Percentiles rank a stretch among this genome's conserved stretches.
Evolutionary conservation across 257 asterid species (phyloP).

Genomic region (Echites panduratus): DNA sequence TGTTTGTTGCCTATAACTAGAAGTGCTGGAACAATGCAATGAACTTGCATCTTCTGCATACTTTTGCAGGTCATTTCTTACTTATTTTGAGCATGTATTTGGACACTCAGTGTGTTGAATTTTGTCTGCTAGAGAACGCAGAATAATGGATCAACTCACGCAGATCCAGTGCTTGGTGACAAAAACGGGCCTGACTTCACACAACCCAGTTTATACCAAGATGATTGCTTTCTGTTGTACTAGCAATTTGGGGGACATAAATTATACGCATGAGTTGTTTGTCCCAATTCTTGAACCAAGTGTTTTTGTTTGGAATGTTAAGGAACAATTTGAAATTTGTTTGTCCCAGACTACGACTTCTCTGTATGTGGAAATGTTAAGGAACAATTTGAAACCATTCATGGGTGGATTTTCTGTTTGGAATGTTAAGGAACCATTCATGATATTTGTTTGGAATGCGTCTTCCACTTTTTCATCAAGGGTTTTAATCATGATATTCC

Average conservation of each 20-base stretch:
- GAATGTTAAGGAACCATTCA: too few species aligned
- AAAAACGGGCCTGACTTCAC: conserved; percentile 10
- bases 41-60: too few species aligned
- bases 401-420: too few species aligned
- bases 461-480: conserved; percentile 31
- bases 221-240: conserved; percentile 17
- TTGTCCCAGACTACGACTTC: conserved; percentile 12
- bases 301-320: conserved; percentile 26
- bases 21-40: too few species aligned
- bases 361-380: conserved; percentile 24
- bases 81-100: too few species aligned
- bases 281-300: conserved; percentile 27
- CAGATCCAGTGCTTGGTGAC: conserved; percentile 16
- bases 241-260: conserved; percentile 14
- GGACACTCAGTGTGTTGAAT: too few species aligned
- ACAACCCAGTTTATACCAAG: conserved; percentile 11
- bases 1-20: too few species aligned
- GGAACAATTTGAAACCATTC: conserved; percentile 17
- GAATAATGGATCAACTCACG: conserved; percentile 20
- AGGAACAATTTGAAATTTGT: too few species aligned
- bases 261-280: conserved; percentile 22
- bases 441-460: too few species aligned
- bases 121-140: too few species aligned
- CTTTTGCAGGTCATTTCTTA: too few species aligned
- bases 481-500: conserved; percentile 18